Conservation (phyloP, 164 flowering plant species). For the Houttuynia cordata region DNA sequence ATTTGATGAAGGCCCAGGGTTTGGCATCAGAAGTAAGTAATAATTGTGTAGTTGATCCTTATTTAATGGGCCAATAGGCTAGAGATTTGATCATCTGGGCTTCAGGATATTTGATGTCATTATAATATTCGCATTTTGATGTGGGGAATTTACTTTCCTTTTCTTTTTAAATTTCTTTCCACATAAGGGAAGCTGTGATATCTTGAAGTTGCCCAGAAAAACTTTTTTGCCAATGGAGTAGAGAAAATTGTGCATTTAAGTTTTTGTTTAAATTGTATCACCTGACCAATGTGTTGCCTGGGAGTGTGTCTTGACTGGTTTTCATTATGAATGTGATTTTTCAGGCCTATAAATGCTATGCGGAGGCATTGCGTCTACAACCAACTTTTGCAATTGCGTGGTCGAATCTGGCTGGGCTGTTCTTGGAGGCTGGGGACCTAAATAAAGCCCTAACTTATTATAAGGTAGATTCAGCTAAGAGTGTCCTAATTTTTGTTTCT, state of each 20-base stretch:
- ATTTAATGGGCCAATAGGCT: too few species aligned
- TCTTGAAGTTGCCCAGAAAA: too few species aligned
- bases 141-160: too few species aligned
- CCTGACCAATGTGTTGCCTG: background rate
- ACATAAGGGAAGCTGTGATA: too few species aligned
- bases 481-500: too few species aligned
- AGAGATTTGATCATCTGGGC: too few species aligned
- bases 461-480: slow-evolving; percentile 35
- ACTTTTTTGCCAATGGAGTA: too few species aligned
- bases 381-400: slow-evolving; percentile 95
- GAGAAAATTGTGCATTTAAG: too few species aligned
- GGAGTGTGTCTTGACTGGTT: background rate
- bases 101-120: too few species aligned
- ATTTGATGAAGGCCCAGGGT: slow-evolving; percentile 96
- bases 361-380: slow-evolving; percentile 79
- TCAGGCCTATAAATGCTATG: slow-evolving; percentile 91
- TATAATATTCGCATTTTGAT: too few species aligned
- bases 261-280: background rate
- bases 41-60: too few species aligned
- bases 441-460: slow-evolving; percentile 82
- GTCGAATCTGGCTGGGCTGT: slow-evolving; percentile 96
- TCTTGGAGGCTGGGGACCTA: slow-evolving; percentile 91
- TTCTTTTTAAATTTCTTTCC: too few species aligned
- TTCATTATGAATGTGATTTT: background rate
- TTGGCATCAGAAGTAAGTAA: slow-evolving; percentile 75